Evolutionary conservation across 768 basidiomycete genomes (phyloP).

Genomic region (Tubosaeta brunneosetosa): DNA sequence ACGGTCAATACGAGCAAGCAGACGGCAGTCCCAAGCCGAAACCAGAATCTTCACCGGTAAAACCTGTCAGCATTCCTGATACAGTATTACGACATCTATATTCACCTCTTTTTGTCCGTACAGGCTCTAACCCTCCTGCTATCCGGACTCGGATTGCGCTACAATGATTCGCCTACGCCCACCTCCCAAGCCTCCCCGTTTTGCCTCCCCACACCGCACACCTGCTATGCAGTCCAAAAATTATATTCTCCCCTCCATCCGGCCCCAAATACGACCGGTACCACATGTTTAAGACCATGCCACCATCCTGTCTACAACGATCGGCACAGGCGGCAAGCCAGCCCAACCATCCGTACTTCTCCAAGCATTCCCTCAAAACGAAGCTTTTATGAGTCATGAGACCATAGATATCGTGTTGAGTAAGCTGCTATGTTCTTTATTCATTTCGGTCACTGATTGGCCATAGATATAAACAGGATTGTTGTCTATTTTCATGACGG

Average conservation of each 20-base stretch:
- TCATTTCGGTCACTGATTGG: neutral
- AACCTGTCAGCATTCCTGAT: conserved; percentile 47
- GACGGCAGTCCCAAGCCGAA: conserved; percentile 63
- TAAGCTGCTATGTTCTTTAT: conserved; percentile 36
- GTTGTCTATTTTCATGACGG: neutral
- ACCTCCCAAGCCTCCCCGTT: no score
- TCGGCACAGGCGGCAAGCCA: no score
- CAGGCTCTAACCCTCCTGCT: conserved; percentile 44
- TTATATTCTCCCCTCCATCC: no score
- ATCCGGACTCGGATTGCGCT: no score
- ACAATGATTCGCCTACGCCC: no score
- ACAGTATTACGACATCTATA: neutral
- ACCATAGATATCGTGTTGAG: conserved; percentile 94
- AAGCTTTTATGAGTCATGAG: conserved; percentile 41
- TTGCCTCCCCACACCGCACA: no score
- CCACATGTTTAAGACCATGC: no score
- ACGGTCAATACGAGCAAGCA: conserved; percentile 62
- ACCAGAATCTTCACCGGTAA: conserved; percentile 37
- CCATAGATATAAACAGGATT: conserved; percentile 40
- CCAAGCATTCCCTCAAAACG: no score
- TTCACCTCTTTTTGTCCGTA: neutral
- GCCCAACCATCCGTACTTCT: no score
- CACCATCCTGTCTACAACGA: no score
- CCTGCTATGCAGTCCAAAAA: no score
- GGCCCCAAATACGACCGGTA: no score